Evolutionary conservation across 306 rosid genomes (phyloP), one percentile per base, ranked within the genome.

Genomic region (Malus sylvestris): DNA sequence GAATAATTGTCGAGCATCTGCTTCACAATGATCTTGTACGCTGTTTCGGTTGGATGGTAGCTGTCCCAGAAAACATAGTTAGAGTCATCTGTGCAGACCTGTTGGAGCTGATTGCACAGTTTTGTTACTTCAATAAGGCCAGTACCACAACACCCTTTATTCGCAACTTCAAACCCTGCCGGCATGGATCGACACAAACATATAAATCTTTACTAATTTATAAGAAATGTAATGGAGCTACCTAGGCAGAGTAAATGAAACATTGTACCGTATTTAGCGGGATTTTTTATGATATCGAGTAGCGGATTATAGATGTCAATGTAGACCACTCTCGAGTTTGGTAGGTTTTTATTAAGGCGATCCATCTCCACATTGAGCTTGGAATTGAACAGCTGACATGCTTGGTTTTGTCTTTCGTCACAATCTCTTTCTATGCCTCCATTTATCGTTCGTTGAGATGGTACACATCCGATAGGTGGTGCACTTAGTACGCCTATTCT

Each of bases 51-150:
- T 14, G 97, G 97, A 85, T 92, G 93, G 62, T 58, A 89, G 53
- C 93, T 90, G 20, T 92, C 90, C 88, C 90, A 89, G 74, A 92
- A 89, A 6, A 89, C 91, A 33, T 85, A 92, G 29, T 76, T 76
- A 7, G 88, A 80, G 45, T 68, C 79, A 19, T 88, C 80, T 19
- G 60, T 18, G 35, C 97, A 92, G 10, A 51, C 45, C 35, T 20
- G 67, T 12, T 76, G 75, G 3, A 85, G 27, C 45, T 42, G 51
- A 58, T 82, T 86, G 60, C 93, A 92, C 35, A 83, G 64, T 60
- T 86, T 3, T 3, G 91, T 70, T 20, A 73, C 90, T 81, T 91
- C 95, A 44, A 91, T 5, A 0, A 38, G 66, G 51, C 97, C 95
- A 4, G 79, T 85, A 23, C 96, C 97, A 42, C 96, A 89, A 33